These are phyloP conservation scores for Globomyces sp. DNA, from an alignment of 371 early-diverging fungal species.

Conservation along the genomic window DNA sequence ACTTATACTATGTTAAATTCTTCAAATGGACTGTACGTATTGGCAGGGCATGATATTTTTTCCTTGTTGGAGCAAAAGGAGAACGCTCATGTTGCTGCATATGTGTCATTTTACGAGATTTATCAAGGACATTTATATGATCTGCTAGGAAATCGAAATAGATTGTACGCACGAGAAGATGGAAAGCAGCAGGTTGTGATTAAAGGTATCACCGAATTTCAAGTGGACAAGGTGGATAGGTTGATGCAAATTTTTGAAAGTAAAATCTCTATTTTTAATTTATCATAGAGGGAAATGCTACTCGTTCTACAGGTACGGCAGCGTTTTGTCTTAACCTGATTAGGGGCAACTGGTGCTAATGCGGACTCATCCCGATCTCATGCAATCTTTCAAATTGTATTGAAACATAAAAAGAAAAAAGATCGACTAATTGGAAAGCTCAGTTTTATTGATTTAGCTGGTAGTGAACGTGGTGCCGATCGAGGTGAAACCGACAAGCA, in stretches of 20 bases:
- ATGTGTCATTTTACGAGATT: slow-evolving; percentile 94
- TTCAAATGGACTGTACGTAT: slow-evolving; percentile 75
- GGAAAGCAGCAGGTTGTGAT: slow-evolving; percentile 93
- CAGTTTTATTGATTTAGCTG: slow-evolving; percentile 98
- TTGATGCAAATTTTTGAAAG: slow-evolving; percentile 87
- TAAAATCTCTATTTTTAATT: background rate
- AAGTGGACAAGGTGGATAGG: slow-evolving; percentile 71
- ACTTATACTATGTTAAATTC: slow-evolving; percentile 97
- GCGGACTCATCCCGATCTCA: slow-evolving; percentile 96
- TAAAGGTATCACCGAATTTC: slow-evolving; percentile 76
- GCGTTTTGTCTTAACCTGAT: background rate
- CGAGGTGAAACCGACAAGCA: slow-evolving; percentile 87
- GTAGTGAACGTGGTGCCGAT: slow-evolving; percentile 98
- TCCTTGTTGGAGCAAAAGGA: slow-evolving; percentile 46
- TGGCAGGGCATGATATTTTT: slow-evolving; percentile 91
- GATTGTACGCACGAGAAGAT: slow-evolving; percentile 90
- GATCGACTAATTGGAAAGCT: slow-evolving; percentile 75
- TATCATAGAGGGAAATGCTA: slow-evolving; percentile 62
- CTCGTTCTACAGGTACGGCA: slow-evolving; percentile 77
- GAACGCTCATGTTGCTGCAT: slow-evolving; percentile 71
- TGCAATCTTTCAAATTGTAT: slow-evolving; percentile 92
- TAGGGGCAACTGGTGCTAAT: slow-evolving; percentile 93
- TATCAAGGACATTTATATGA: slow-evolving; percentile 97
- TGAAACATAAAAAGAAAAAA: slow-evolving; percentile 65
- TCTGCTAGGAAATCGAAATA: slow-evolving; percentile 80